phyloP scores from a whole-genome alignment of 495 filamentous ascomycete species.

The Hyaloscypha bicolor region DNA sequence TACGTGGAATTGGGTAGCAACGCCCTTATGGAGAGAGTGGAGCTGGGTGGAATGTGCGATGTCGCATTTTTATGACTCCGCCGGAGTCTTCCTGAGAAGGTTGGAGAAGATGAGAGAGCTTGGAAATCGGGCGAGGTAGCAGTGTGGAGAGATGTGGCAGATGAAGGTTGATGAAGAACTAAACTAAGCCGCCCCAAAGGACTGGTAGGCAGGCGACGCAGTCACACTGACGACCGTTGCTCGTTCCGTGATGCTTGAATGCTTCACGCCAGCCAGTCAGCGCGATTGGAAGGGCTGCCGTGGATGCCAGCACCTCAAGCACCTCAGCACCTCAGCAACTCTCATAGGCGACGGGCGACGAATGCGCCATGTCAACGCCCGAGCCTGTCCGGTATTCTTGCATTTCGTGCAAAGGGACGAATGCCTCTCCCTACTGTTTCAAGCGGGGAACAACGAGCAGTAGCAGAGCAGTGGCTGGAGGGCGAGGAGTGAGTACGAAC shows the following conservation, averaged over 20 bases:
- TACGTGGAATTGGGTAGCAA: constrained; percentile 31
- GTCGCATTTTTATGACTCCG: constrained; percentile 30
- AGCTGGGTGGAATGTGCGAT: constrained; percentile 10
- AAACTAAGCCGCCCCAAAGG: constrained; percentile 1
- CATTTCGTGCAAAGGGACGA: constrained; percentile 9
- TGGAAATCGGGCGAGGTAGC: neutral
- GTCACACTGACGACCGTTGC: constrained; percentile 22
- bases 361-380: constrained; percentile 8
- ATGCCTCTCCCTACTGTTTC: constrained; percentile 14
- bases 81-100: constrained; percentile 9
- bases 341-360: constrained; percentile 20
- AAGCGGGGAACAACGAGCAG: neutral
- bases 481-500: neutral
- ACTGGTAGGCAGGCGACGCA: neutral
- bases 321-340: constrained; percentile 10
- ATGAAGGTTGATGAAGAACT: neutral
- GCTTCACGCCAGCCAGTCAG: neutral
- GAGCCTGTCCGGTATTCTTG: neutral
- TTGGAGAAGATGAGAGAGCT: constrained; percentile 2
- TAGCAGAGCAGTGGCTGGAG: neutral
- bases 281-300: constrained; percentile 9
- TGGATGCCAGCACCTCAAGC: constrained; percentile 19
- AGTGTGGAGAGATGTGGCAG: constrained; percentile 3
- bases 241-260: neutral
- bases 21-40: constrained; percentile 30